Conservation (phyloP, 2,329 filamentous ascomycete species). For the Colletotrichum sp. region DNA sequence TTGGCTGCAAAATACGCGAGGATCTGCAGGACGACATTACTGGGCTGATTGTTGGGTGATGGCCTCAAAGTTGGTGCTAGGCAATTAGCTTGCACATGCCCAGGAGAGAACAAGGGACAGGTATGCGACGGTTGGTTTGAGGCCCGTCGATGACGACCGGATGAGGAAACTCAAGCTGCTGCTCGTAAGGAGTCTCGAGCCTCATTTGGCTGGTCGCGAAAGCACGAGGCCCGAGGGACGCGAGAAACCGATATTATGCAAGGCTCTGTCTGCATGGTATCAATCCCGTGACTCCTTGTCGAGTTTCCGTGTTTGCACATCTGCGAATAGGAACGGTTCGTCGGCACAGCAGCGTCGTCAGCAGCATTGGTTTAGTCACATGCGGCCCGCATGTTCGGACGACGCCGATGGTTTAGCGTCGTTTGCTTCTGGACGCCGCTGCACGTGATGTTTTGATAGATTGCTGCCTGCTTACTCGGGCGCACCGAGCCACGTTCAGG, state of each 20-base stretch:
- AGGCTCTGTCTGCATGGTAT: neutral
- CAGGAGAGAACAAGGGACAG: neutral
- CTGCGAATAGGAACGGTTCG: conserved; percentile 9
- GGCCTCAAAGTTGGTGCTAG: conserved; percentile 8
- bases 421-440: conserved; percentile 1
- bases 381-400: conserved; percentile 20
- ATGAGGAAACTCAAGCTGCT: neutral
- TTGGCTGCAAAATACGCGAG: conserved; percentile 5
- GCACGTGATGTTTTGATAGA: conserved; percentile 8
- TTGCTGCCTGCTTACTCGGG: conserved; percentile 5
- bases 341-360: conserved; percentile 22
- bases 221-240: neutral
- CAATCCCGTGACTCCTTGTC: neutral
- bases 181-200: neutral
- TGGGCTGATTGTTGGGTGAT: conserved; percentile 7
- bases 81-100: neutral
- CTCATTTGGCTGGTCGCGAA: neutral
- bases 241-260: neutral
- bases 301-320: neutral
- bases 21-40: conserved; percentile 8
- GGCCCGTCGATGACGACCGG: neutral
- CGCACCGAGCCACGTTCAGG: neutral
- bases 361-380: conserved; percentile 1
- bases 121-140: neutral
- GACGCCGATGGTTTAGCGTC: conserved; percentile 23